Evolutionary conservation across 306 rosid genomes (phyloP), one percentile per base, ranked within the genome.

Genomic region (Datisca glomerata): DNA sequence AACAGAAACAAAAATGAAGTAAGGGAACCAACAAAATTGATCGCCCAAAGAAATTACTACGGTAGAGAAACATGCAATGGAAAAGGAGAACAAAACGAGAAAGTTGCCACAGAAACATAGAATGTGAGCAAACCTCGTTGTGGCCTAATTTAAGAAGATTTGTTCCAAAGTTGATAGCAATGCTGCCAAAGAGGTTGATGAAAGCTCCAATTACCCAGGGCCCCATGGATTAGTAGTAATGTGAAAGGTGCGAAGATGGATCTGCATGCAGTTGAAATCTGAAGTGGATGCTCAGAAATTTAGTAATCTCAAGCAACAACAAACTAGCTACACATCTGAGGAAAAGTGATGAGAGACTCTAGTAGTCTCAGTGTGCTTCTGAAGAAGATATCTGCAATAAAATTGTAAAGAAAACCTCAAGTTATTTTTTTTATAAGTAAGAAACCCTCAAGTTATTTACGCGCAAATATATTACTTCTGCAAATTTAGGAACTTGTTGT

Each of bases 161-260:
- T 48, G 93, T 89, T 29, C 98, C 95, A 52, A 89, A 89, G 63
- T 89, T 89, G 61, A 89, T 89, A 60, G 91, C 83, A 72, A 89
- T 65, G 83, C 98, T 89, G 45, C 98, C 98, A 24, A 84, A 70
- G 27, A 89, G 93, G 69, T 89, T 89, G 63, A 89, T 84, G 63
- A 89, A 59, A 50, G 95, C 98, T 69, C 98, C 98, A 64, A 89
- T 71, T 60, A 84, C 71, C 98, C 98, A 89, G 91, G 80, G 85
- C 71, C 95, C 95, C 97, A 87, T 87, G 69, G 55, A 67, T 65
- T 42, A 58, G 61, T 40, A 63, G 49, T 36, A 49, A n/a, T n/a
- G n/a, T 51, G 59, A 61, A 31, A 55, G 50, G 66, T 43, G 46
- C 21, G 17, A 55, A 57, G 61, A 63, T 41, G 67, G 64, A 44